These are phyloP conservation scores for Collybia mongolica DNA, from an alignment of 768 basidiomycete species.

Conservation along the genomic window DNA sequence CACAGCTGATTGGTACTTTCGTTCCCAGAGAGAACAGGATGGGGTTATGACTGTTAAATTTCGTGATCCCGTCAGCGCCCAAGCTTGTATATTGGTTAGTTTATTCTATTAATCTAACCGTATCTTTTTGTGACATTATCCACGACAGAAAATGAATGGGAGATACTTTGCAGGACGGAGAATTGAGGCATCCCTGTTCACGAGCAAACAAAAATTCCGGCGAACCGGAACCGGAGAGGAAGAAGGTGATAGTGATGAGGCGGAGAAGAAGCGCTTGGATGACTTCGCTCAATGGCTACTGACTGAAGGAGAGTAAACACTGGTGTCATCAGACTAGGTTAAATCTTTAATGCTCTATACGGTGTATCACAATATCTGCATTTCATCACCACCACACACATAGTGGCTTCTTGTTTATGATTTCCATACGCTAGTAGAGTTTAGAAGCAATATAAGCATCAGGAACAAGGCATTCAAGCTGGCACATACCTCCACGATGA, in stretches of 20 bases:
- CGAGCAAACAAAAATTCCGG: constrained; percentile 79
- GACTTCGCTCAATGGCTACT: constrained; percentile 88
- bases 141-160: constrained; percentile 85
- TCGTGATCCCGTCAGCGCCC: constrained; percentile 86
- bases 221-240: constrained; percentile 73
- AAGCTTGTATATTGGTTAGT: constrained; percentile 86
- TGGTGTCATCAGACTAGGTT: background rate
- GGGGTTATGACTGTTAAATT: constrained; percentile 98
- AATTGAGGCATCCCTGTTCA: constrained; percentile 79
- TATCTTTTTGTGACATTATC: background rate
- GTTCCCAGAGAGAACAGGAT: constrained; percentile 78
- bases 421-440: constrained; percentile 64
- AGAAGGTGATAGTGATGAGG: constrained; percentile 66
- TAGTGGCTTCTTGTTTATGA: constrained; percentile 63
- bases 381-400: constrained; percentile 65
- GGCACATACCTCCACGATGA: constrained; percentile 67
- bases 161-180: constrained; percentile 85
- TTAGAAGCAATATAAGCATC: background rate
- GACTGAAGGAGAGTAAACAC: constrained; percentile 65
- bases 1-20: background rate
- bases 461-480: background rate
- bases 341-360: constrained; percentile 6
- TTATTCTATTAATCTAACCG: constrained; percentile 3
- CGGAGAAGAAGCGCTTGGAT: constrained; percentile 83
- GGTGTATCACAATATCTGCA: constrained; percentile 20